Base-by-base conservation (phyloP, 2,329 filamentous ascomycete species). In the Pseudopithomyces maydicus region DNA sequence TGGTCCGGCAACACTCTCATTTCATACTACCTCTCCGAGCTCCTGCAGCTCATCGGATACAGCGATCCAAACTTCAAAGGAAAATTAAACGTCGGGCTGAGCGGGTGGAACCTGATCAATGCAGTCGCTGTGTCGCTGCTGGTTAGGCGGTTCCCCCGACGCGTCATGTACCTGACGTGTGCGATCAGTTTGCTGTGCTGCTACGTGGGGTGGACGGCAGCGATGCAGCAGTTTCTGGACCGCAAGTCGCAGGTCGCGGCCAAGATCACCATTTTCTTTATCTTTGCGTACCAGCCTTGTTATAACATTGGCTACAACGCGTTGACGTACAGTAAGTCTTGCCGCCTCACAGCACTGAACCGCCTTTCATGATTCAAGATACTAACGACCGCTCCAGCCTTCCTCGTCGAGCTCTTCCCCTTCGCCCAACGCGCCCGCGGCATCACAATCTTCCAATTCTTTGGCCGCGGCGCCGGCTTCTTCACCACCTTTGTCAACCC, bases 301-400 rank as follows among this genome's bases (percentile, higher is more conserved):
- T 89, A 88, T 66, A 88, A 88, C 61, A 79, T 88, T 47, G 85
- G 85, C 10, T 87, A 87, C 67, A 88, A 88, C 62, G 84, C 85
- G 11, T 75, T 89, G 50, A 86, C 84, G 0, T 87, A 87, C 69
- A 87, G 68, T 71, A 59, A 64, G 62, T 64, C 15, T 22, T 19
- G 8, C 35, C 3, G 32, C 19, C 29, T 8, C 15, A 17, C 17
- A 35, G 17, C 7, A 39, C 2, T 11, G 33, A n/a, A 22, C 29
- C 15, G 15, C 1, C 39, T n/a, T n/a, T n/a, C n/a, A n/a, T n/a
- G n/a, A 42, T 15, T 14, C 14, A 19, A 32, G n/a, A 22, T 5
- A 39, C 54, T 67, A 53, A 67, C 22, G 14, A 10, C n/a, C n/a
- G 2, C 0, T 7, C 15, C 82, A 69, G 82, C 81, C 48, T 86